Evolutionary conservation across 306 rosid species (phyloP).

Genomic region (Acacia melanoxylon): DNA sequence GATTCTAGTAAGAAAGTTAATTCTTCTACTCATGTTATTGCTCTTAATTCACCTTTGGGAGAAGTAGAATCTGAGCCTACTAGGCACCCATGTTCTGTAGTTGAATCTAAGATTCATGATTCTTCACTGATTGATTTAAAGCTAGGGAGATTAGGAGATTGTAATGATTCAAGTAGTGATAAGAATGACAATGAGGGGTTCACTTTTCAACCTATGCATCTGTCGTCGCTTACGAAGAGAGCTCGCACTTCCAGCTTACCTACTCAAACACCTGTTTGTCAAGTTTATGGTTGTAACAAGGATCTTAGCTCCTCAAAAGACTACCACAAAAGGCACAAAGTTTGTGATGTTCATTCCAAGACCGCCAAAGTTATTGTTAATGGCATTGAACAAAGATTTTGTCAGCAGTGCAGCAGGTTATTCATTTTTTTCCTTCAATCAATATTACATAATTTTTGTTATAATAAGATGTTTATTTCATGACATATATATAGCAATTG

Average conservation of each 20-base stretch:
- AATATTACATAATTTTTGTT: not conserved
- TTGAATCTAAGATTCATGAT: constrained; percentile 46
- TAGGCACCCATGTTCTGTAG: constrained; percentile 44
- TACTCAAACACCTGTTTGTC: constrained; percentile 59
- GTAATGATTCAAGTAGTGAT: constrained; percentile 36
- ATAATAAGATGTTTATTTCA: constrained; percentile 9
- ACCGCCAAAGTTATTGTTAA: constrained; percentile 69
- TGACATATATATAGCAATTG: not conserved
- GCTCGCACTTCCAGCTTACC: constrained; percentile 46
- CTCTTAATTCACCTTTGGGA: constrained; percentile 52
- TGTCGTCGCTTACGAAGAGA: constrained; percentile 43
- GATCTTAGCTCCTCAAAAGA: constrained; percentile 82
- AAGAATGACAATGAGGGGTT: constrained; percentile 35
- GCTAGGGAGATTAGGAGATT: constrained; percentile 63
- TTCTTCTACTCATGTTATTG: constrained; percentile 52
- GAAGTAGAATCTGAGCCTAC: constrained; percentile 59
- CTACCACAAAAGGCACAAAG: constrained; percentile 81
- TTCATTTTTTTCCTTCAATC: not conserved
- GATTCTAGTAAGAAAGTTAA: constrained; percentile 43
- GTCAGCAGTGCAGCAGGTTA: constrained; percentile 92
- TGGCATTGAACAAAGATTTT: constrained; percentile 81
- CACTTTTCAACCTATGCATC: constrained; percentile 28
- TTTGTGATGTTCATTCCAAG: constrained; percentile 86
- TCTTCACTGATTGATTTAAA: constrained; percentile 66
- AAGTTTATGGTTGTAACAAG: constrained; percentile 75